A percentile compares a stretch with the other conserved stretches of the same genome.
Conservation (phyloP, 176 grass and related monocot genomes). For the Triticum aestivum region DNA sequence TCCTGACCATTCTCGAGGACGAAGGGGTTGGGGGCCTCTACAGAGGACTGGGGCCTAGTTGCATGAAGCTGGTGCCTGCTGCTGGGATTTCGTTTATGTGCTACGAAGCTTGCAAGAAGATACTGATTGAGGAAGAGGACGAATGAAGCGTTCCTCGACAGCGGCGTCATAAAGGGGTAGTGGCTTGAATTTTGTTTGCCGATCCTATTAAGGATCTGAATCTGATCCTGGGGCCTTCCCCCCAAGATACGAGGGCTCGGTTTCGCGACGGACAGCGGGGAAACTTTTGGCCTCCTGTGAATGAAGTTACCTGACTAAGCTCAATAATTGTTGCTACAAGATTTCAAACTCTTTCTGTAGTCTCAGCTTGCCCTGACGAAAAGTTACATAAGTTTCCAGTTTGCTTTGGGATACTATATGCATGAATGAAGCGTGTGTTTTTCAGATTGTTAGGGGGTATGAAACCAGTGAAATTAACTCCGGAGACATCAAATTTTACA, state of each 20-base stretch:
- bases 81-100: slow-evolving; percentile 98
- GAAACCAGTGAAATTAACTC: not conserved
- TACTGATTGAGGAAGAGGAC: slow-evolving; percentile 64
- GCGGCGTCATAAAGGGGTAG: not conserved
- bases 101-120: slow-evolving; percentile 92
- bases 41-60: slow-evolving; percentile 73
- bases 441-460: not conserved
- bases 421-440: not conserved
- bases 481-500: slow-evolving; percentile 2
- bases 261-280: not conserved
- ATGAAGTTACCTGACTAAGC: not conserved
- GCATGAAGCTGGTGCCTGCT: slow-evolving; percentile 81
- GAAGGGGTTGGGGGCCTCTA: slow-evolving; percentile 87
- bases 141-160: not conserved
- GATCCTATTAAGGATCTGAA: not conserved
- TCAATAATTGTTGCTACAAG: not conserved
- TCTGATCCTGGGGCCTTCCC: not conserved
- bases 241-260: not conserved
- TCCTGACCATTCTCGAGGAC: slow-evolving; percentile 74
- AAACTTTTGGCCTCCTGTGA: not conserved
- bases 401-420: not conserved
- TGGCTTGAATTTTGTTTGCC: not conserved
- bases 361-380: not conserved
- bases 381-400: not conserved
- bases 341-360: not conserved